phyloP scores from a whole-genome alignment of 768 basidiomycete genomes.

The Sporobolomyces roseus region DNA sequence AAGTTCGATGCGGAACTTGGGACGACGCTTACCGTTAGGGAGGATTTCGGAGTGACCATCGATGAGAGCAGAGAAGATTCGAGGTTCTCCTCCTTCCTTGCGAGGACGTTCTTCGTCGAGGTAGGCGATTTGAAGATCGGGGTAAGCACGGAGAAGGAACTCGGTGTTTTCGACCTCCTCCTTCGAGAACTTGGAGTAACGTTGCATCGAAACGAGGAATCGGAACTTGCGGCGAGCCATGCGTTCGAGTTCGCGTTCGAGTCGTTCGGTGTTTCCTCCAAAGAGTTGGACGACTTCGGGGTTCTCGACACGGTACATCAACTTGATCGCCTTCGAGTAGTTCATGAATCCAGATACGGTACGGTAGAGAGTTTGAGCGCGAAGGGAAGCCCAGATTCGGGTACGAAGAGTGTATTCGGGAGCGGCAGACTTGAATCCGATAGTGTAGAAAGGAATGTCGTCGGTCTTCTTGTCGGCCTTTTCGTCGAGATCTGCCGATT shows the following conservation, averaged over 20 bases:
- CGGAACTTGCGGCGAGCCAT: slow-evolving; percentile 99
- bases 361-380: slow-evolving; percentile 95
- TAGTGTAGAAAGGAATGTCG: slow-evolving; percentile 94
- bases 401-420: slow-evolving; percentile 98
- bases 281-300: slow-evolving; percentile 97
- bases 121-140: slow-evolving; percentile 97
- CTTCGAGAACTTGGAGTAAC: slow-evolving; percentile 98
- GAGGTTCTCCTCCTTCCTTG: slow-evolving; percentile 90
- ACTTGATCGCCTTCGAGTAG: slow-evolving; percentile 98
- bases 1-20: slow-evolving; percentile 97
- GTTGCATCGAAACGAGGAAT: slow-evolving; percentile 98
- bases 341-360: slow-evolving; percentile 99
- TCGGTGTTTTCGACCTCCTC: slow-evolving; percentile 99
- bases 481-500: slow-evolving; percentile 73
- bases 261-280: slow-evolving; percentile 93
- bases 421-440: slow-evolving; percentile 97
- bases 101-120: slow-evolving; percentile 90
- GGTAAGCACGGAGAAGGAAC: slow-evolving; percentile 93
- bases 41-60: slow-evolving; percentile 97
- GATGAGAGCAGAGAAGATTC: slow-evolving; percentile 92
- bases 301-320: slow-evolving; percentile 98
- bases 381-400: slow-evolving; percentile 97
- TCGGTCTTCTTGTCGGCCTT: slow-evolving; percentile 62
- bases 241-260: slow-evolving; percentile 91
- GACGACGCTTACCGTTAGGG: slow-evolving; percentile 78